Base-by-base conservation (phyloP, 768 basidiomycete species). In the Mycena kentingensis region DNA sequence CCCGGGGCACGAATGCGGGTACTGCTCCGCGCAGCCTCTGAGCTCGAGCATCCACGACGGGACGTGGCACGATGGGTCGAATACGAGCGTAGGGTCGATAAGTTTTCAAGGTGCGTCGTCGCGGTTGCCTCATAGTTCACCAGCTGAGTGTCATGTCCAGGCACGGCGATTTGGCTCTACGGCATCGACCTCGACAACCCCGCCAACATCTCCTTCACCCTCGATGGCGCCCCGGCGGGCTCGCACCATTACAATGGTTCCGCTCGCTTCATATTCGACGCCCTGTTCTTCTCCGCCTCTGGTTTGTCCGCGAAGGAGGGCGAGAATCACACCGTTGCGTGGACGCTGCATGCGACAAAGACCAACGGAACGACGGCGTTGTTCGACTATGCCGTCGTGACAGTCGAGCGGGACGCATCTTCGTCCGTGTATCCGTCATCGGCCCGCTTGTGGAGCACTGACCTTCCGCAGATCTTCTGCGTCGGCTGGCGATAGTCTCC, bases 21-120 rank as follows among this genome's bases (percentile, higher is more conserved):
- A 52, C 44, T 57, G 56, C 43, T 57, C 56, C 5, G 56, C 56
- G 15, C 51, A 57, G 31, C 56, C 56, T 11, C 56, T 36, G 26
- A 50, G 46, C 5, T 21, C 34, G 15, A 29, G 49, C 18, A 57
- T 57, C 25, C 15, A 31, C 19, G 29, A 57, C 43, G 35, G 53
- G 51, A 57, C 56, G 18, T 57, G 57, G 57, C 57, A 58, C 26
- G 57, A 58, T 28, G 57, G 56, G 2, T 13, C 18, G 5, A 51
- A 54, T 21, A 38, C 34, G 12, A 54, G 52, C 5, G 45, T 44
- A 0, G 57, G 52, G 13, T 31, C 49, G 13, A 28, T 58, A 5
- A 51, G 45, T 2, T 58, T 58, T 28, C 57, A 58, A 31, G 57
- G 57, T 54, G 37, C 34, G 48, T 42, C 25, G 4, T n/a, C 7